Base-by-base conservation (phyloP, 1,284 basidiomycete genomes). In the Trichosporon asahii region DNA sequence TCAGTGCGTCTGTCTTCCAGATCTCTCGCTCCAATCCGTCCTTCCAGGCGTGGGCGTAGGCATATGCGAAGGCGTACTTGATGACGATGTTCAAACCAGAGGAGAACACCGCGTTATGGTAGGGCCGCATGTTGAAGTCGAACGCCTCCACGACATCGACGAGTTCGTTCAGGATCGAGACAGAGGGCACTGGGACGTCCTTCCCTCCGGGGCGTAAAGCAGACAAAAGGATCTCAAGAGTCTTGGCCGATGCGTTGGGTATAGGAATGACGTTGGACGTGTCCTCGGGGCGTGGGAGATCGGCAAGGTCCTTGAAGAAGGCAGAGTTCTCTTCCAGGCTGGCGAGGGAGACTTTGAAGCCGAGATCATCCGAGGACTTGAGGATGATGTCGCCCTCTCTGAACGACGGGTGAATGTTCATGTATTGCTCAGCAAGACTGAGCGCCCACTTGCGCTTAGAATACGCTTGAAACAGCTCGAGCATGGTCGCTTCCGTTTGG, bases 281-380 rank as follows among this genome's bases (percentile, higher is more conserved):
- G 23, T 18, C 61, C 7, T 64, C 33, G 61, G 33, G 21, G 21
- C 33, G 33, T 12, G 61, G 61, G 18, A 64, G 61, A 11, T 37
- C 33, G 1, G 61, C 61, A 12, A 64, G 61, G 21, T 64, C 61
- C 21, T 40, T 64, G 61, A 64, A 64, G 61, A 64, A 64, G 3
- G 33, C 14, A 8, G 61, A 64, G 35, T 15, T n/a, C 29, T n/a
- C n/a, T 15, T 21, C 61, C 5, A 64, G 61, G 18, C 8, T 6
- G 33, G n/a, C 18, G 33, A 64, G 61, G 8, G 35, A 37, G 33
- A 64, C 18, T 12, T 23, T 25, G 61, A 64, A 64, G n/a, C 33
- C 21, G 21, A 64, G 9, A 1, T 37, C 61, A 35, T 64, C 61
- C 33, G 33, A 37, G 5, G 61, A 21, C 23, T 64, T 37, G 21